phyloP scores from a whole-genome alignment of 768 basidiomycete genomes.

The Kwoniella mangroviensis region DNA sequence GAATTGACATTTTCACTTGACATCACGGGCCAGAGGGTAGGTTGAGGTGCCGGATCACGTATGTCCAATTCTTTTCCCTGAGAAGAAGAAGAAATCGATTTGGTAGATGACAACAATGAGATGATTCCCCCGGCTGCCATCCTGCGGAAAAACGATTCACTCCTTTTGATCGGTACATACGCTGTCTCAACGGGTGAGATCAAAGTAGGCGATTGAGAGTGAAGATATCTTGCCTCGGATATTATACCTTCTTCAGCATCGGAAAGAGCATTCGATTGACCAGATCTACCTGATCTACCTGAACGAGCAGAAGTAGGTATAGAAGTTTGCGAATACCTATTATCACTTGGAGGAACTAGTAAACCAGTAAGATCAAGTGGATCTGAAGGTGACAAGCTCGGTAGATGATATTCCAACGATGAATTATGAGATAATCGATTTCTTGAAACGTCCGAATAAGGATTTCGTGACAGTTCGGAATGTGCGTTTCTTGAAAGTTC shows the following conservation, averaged over 20 bases:
- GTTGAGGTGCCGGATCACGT: constrained; percentile 76
- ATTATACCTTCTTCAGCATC: constrained; percentile 45
- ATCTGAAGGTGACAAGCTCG: constrained; percentile 59
- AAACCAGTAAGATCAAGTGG: constrained; percentile 66
- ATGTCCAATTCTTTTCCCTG: constrained; percentile 62
- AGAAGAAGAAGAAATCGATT: neutral
- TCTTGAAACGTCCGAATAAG: constrained; percentile 28
- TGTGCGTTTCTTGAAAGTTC: constrained; percentile 19
- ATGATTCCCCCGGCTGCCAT: constrained; percentile 46
- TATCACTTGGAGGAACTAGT: constrained; percentile 19
- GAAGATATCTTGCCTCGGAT: constrained; percentile 18
- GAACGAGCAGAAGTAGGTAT: constrained; percentile 27
- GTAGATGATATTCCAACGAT: constrained; percentile 59
- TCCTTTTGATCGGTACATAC: constrained; percentile 76
- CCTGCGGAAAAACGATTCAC: constrained; percentile 48
- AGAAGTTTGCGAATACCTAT: constrained; percentile 18
- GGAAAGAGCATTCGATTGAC: constrained; percentile 23
- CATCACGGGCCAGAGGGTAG: constrained; percentile 67
- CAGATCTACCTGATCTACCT: constrained; percentile 13
- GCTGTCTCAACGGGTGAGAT: constrained; percentile 63
- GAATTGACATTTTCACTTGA: constrained; percentile 51
- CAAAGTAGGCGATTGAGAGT: constrained; percentile 25
- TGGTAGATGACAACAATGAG: constrained; percentile 21
- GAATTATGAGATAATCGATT: constrained; percentile 52
- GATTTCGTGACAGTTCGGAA: constrained; percentile 16